These are phyloP conservation scores for Pyrenophora tritici-repentis DNA, from an alignment of 2,329 filamentous ascomycete genomes.

Conservation along the genomic window DNA sequence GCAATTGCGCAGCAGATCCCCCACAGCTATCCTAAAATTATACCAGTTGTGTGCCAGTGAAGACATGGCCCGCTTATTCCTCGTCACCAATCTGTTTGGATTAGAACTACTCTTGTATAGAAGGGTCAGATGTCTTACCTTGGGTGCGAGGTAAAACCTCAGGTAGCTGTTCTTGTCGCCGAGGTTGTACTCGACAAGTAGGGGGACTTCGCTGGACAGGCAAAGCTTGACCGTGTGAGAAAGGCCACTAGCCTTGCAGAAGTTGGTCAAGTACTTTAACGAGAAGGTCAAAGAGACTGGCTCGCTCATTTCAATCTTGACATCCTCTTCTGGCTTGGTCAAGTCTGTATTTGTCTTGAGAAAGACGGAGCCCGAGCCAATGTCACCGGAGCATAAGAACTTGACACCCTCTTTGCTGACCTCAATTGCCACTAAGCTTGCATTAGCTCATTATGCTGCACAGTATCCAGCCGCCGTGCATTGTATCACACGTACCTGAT, in stretches of 20 bases:
- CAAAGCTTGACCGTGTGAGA: conserved; percentile 85
- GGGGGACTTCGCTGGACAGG: conserved; percentile 92
- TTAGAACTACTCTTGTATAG: conserved; percentile 41
- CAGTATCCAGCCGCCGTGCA: not conserved
- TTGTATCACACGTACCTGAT: conserved; percentile 69
- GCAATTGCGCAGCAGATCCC: conserved; percentile 31
- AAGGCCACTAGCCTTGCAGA: conserved; percentile 94
- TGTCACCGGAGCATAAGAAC: conserved; percentile 91
- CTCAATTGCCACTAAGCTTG: conserved; percentile 79
- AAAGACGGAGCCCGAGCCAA: conserved; percentile 92
- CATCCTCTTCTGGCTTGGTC: conserved; percentile 84
- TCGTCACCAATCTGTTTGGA: conserved; percentile 69
- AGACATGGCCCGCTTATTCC: conserved; percentile 52
- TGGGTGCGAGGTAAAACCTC: conserved; percentile 96
- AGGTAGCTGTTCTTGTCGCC: conserved; percentile 87
- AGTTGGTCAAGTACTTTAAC: conserved; percentile 99
- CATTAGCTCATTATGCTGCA: conserved; percentile 30
- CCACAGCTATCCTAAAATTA: conserved; percentile 34
- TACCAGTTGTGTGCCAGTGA: conserved; percentile 29
- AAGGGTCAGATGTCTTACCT: conserved; percentile 63
- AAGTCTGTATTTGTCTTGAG: conserved; percentile 86
- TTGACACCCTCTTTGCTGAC: conserved; percentile 97
- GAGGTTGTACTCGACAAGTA: conserved; percentile 89
- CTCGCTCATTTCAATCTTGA: conserved; percentile 89
- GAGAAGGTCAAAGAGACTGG: conserved; percentile 95